Base-by-base conservation (phyloP, 2,329 filamentous ascomycete genomes). In the Periconia sp. region DNA sequence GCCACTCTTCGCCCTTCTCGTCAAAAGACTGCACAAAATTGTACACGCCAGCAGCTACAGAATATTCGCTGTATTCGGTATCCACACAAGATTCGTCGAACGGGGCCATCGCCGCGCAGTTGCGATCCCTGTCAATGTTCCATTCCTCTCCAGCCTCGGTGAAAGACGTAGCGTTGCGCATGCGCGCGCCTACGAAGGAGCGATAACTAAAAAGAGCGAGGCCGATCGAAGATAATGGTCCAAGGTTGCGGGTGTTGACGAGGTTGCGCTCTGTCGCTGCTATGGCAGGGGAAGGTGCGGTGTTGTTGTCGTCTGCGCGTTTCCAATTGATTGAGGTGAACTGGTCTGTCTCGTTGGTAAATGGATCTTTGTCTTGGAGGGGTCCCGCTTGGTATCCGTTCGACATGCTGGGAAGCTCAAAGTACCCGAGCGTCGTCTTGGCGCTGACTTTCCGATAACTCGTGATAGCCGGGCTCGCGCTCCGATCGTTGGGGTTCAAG, bases 141-240 rank as follows among this genome's bases (percentile, higher is more conserved):
- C 9, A 8, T 5, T n/a, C 4, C 28, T 11, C 16, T n/a, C n/a
- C n/a, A n/a, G n/a, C n/a, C n/a, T n/a, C n/a, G 11, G 40, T 22
- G 15, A 39, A 39, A 6, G 15, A 23, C 6, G 36, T 29, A 9
- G 36, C 13, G 22, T 45, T 40, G 15, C 30, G 35, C 26, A 40
- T 28, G 8, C 42, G 26, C 8, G 34, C 5, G 2, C 17, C 46
- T 3, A 53, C 25, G 17, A 40, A 53, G 12, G 50, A 53, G 18
- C 30, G 31, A 4, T 28, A 26, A 11, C 46, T 46, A 25, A 53
- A 53, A 6, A 53, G 34, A 11, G 50, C 46, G 3, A 50, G 28
- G 23, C 40, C 32, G 11, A 52, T 18, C 15, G 36, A 16, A 8
- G 33, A 11, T 5, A 53, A 43, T 4, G 50, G 50, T 11, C 38